Base-by-base conservation (phyloP, 2,329 filamentous ascomycete genomes). In the Aschersonia sp. region DNA sequence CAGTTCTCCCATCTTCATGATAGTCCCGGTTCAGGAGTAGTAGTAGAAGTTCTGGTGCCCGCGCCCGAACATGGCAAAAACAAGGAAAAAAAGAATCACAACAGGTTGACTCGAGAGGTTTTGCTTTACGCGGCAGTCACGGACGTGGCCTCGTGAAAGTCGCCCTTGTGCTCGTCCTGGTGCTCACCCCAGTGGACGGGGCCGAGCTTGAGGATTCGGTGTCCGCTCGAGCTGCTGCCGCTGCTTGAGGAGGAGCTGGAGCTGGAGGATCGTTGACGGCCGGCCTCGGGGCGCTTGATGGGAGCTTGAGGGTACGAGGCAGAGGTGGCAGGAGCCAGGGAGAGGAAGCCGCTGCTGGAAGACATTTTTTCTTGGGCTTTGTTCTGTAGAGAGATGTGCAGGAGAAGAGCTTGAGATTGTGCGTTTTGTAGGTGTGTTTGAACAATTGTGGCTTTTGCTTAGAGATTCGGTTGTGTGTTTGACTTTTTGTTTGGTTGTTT, bases 141-240 rank as follows among this genome's bases (percentile, higher is more conserved):
- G 22, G 22, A 22, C 22, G 71, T 62, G 8, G 47, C 42, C 56
- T 75, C 70, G 62, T 72, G 63, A 60, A 67, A 79, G 67, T 81
- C 77, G 43, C 65, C 68, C 65, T 75, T 71, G 66, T 76, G 67
- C 48, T 73, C 74, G 52, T 69, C 75, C 29, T 66, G 64, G 62
- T 78, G 73, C 68, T 76, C 76, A 54, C 78, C 78, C 63, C 70
- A 79, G 70, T 81, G 76, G 50, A 81, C 77, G 35, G 78, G 78
- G 30, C 75, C 75, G 49, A 83, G 75, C 68, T 79, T 81, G 55
- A 83, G 71, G 61, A 82, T 75, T 50, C 71, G 69, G 54, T 67
- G 64, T 52, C 67, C 60, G 49, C 8, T 37, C 8, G 8, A 8
- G 55, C 49, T 52, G 57, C 8, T 37, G 33, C 33, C 12, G 55